Base-by-base conservation (phyloP, 257 asterid species). In the Euphrasia confusa region DNA sequence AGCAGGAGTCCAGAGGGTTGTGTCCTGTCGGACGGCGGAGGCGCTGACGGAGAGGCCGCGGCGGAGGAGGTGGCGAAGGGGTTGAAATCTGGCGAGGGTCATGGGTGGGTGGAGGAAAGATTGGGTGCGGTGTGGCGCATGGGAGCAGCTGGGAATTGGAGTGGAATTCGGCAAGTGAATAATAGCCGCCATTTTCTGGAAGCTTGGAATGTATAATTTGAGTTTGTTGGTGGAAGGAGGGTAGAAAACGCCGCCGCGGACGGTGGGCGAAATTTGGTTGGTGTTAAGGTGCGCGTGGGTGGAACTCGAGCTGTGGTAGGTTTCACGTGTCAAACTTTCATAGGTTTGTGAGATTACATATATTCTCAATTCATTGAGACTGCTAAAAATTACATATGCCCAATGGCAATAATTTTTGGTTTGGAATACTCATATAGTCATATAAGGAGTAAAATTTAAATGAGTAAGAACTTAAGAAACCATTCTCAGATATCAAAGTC, bases 21-120 rank as follows among this genome's bases (percentile, higher is more conserved):
- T 81, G 74, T 89, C 95, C 26, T 81, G 94, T 4, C 84, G 85
- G 54, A 84, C 90, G 11, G 94, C 79, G 54, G 95, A 73, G 15
- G 89, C 89, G 66, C 88, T 71, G 27, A 80, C 39, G 61, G 82
- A 30, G 68, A 79, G 60, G 27, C 68, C 59, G 33, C 91, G 95
- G 47, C 68, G 84, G 63, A 63, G 80, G 64, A 67, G 75, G 77
- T 13, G 79, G 78, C 77, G 77, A 42, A 77, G 53, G 28, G 87
- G 76, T 30, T 59, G 78, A 75, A 73, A 70, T 65, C 60, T 79
- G 74, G 83, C 60, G 72, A 79, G 79, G 86, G 79, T 62, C 91
- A 88, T 84, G 72, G 86, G 69, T 5, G 81, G 65, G 74, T 30
- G 63, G 75, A 69, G 80, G 42, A 40, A 55, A 9, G 78, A 72